A percentile compares a stretch with the other conserved stretches of the same genome.
phyloP scores from a whole-genome alignment of 345 rosid genomes.

The Cardiospermum halicacabum region DNA sequence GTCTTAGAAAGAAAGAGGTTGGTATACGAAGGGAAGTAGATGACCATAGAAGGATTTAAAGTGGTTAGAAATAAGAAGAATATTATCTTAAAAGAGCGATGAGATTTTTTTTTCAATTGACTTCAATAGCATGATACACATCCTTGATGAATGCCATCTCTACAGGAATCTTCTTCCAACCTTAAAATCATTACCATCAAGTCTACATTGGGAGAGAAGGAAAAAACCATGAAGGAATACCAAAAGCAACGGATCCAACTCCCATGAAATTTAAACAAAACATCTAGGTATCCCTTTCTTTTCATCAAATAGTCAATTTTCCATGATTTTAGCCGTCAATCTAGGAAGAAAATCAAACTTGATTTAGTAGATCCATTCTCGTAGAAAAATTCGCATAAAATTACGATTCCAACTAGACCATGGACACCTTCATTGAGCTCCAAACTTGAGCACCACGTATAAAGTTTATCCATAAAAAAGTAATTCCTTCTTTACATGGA shows the following conservation, averaged over 20 bases:
- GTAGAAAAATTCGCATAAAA: too few species aligned
- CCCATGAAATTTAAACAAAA: not conserved
- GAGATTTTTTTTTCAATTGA: too few species aligned
- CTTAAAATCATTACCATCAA: not conserved
- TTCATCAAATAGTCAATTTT: not conserved
- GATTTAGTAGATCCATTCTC: too few species aligned
- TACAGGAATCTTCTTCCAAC: not conserved
- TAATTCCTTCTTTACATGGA: not conserved
- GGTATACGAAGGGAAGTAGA: not conserved
- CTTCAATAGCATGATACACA: too few species aligned
- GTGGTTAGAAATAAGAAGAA: not conserved
- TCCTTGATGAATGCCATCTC: not conserved
- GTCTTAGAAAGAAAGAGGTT: not conserved
- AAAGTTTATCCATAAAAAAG: not conserved
- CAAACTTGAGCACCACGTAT: not conserved
- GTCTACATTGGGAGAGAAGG: not conserved
- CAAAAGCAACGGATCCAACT: not conserved
- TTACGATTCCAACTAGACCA: too few species aligned
- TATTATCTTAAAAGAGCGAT: not conserved
- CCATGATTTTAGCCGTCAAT: not conserved
- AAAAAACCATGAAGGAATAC: not conserved
- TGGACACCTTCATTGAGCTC: too few species aligned
- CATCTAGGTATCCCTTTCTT: not conserved
- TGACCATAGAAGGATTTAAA: not conserved
- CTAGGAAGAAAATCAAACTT: not conserved